Conservation (phyloP, 768 basidiomycete species). For the Lactarius trivialis region DNA sequence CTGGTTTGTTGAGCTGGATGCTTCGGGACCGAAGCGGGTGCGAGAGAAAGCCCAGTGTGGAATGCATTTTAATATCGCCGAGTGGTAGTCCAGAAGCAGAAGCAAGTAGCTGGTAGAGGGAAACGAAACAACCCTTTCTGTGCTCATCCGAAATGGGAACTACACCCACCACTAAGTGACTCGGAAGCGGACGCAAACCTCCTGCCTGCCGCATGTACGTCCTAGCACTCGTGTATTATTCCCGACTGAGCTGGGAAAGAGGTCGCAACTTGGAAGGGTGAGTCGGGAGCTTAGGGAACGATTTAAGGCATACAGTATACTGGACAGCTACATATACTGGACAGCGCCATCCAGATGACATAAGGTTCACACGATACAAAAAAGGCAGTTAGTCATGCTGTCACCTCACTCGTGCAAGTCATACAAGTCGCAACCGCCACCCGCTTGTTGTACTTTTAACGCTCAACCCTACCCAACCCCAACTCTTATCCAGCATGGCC, state of each 20-base stretch:
- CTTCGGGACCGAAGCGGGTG: not conserved
- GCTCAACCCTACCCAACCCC: not conserved
- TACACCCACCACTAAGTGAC: conserved; percentile 20
- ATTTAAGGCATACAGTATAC: conserved; percentile 52
- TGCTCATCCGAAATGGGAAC: conserved; percentile 2
- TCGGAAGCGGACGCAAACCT: conserved; percentile 23
- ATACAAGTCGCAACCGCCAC: not conserved
- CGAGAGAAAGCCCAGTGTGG: not conserved
- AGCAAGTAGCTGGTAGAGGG: not conserved
- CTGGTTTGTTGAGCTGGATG: too few relatives aligned
- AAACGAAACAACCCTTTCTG: not conserved
- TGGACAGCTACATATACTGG: too few relatives aligned
- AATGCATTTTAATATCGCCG: not conserved
- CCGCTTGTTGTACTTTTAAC: not conserved
- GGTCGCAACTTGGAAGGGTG: conserved; percentile 26
- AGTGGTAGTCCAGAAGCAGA: not conserved
- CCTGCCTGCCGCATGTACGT: not conserved
- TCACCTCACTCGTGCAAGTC: not conserved
- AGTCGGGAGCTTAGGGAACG: conserved; percentile 41
- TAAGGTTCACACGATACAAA: not conserved
- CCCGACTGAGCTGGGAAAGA: conserved; percentile 26
- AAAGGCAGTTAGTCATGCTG: not conserved
- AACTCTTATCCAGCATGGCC: conserved; percentile 13
- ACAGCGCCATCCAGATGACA: conserved; percentile 21
- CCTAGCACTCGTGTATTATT: not conserved